A percentile compares a stretch with the other conserved stretches of the same genome.
These are phyloP conservation scores for Hypseocharis bilobata DNA, from an alignment of 441 rosid genomes.

Conservation along the genomic window DNA sequence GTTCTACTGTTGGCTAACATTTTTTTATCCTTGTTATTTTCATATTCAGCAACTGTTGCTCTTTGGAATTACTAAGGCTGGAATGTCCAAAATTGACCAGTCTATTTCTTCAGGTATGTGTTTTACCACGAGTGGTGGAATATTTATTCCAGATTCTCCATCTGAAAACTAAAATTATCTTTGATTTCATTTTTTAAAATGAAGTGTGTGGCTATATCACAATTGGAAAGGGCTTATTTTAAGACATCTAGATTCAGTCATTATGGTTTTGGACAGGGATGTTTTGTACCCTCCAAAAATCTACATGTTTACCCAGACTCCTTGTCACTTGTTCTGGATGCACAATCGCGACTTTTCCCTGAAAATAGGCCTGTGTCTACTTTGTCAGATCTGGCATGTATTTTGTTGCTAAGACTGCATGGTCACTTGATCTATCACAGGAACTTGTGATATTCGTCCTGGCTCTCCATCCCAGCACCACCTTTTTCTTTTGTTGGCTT, in stretches of 20 bases:
- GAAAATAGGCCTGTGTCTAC: neutral
- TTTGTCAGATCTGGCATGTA: neutral
- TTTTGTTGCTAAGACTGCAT: neutral
- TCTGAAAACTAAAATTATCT: no score
- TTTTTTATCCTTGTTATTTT: conserved; percentile 10
- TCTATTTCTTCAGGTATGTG: conserved; percentile 77
- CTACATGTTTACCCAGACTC: no score
- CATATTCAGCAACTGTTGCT: conserved; percentile 65
- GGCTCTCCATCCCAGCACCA: neutral
- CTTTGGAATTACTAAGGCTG: conserved; percentile 77
- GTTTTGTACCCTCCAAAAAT: no score
- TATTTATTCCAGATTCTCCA: no score
- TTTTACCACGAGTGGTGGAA: neutral
- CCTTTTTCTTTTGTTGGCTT: neutral
- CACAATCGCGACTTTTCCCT: no score
- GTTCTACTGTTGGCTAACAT: conserved; percentile 18
- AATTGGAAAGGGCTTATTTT: no score
- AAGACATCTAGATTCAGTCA: no score
- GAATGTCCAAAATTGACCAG: conserved; percentile 74
- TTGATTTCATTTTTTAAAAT: no score
- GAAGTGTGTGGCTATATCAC: no score
- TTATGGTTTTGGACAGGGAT: no score
- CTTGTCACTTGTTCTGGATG: no score
- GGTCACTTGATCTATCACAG: neutral
- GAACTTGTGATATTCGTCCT: neutral